These are phyloP conservation scores for Ailanthus altissimus DNA, from an alignment of 345 rosid genomes.

Conservation along the genomic window DNA sequence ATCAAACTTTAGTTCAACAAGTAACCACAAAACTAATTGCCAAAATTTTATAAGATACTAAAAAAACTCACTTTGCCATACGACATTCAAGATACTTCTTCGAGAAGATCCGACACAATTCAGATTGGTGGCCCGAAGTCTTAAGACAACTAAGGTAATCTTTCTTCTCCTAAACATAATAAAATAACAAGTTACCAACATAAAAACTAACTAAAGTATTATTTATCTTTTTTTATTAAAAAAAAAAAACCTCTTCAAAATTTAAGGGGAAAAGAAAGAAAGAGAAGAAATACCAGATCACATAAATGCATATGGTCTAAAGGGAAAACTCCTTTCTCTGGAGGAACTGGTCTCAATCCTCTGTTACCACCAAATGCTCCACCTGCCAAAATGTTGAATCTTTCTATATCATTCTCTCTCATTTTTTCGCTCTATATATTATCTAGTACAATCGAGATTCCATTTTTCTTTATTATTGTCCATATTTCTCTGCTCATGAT, in stretches of 20 bases:
- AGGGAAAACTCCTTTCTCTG: conserved; percentile 93
- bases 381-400: conserved; percentile 41
- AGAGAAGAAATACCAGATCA: conserved; percentile 53
- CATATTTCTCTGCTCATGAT: background rate
- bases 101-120: conserved; percentile 69
- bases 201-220: background rate
- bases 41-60: background rate
- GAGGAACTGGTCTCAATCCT: conserved; percentile 87
- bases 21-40: background rate
- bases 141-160: conserved; percentile 85
- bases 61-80: conserved; percentile 74
- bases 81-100: conserved; percentile 88
- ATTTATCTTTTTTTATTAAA: background rate
- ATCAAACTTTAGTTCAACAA: background rate
- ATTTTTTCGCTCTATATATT: background rate
- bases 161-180: conserved; percentile 73
- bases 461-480: background rate
- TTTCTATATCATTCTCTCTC: background rate
- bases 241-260: background rate
- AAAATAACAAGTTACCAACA: background rate
- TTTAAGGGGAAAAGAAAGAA: background rate
- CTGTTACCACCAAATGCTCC: conserved; percentile 97
- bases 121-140: conserved; percentile 71
- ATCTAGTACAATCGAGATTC: background rate
- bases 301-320: conserved; percentile 89